Conservation (phyloP, 2,329 filamentous ascomycete species). For the Sporothrix globosa region DNA sequence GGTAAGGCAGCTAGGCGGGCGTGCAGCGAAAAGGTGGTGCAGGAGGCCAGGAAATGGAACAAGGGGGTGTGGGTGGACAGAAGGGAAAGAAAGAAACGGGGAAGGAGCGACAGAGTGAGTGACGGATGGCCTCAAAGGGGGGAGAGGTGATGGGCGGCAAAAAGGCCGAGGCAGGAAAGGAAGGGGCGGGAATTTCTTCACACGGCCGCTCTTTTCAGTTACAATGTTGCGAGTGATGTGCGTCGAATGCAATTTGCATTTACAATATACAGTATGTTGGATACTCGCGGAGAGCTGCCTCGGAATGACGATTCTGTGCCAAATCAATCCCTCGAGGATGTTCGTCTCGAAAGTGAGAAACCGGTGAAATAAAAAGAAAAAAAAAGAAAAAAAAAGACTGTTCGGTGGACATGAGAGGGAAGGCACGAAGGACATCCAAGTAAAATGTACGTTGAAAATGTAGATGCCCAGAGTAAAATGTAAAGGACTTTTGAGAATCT, state of each 20-base stretch:
- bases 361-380: not conserved
- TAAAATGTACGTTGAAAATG: conserved; percentile 23
- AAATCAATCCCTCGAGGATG: too few relatives aligned
- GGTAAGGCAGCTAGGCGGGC: conserved; percentile 34
- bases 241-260: not conserved
- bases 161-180: conserved; percentile 30
- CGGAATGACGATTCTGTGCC: too few relatives aligned
- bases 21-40: conserved; percentile 23
- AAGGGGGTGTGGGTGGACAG: conserved; percentile 3
- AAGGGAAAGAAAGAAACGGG: not conserved
- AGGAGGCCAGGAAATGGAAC: conserved; percentile 6
- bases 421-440: conserved; percentile 28
- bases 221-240: not conserved
- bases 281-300: not conserved
- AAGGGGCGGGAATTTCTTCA: conserved; percentile 31
- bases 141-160: conserved; percentile 15
- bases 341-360: not conserved
- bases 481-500: conserved; percentile 24
- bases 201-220: not conserved
- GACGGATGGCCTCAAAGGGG: not conserved
- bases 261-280: too few relatives aligned
- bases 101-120: conserved; percentile 25
- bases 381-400: not conserved
- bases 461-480: not conserved
- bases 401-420: not conserved